Conservation (phyloP, 2,329 filamentous ascomycete genomes). For the Myriosclerotinia scirpicola region DNA sequence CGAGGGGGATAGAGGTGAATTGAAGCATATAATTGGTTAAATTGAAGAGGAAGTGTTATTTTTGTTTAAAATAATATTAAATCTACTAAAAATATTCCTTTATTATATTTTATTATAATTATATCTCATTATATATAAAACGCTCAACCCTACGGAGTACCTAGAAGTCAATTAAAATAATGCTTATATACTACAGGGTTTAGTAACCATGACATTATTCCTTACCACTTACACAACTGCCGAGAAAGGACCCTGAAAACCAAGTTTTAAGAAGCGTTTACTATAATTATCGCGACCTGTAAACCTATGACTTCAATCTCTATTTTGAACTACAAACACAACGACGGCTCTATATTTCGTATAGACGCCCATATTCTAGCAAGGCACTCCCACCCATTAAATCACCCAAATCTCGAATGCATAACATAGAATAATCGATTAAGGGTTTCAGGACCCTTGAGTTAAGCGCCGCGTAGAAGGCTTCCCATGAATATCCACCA, state of each 20-base stretch:
- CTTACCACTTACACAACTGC: neutral
- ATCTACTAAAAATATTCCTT: too few species aligned
- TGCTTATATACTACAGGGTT: too few species aligned
- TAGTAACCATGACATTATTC: too few species aligned
- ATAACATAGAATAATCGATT: neutral
- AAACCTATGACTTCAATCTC: neutral
- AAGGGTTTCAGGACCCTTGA: neutral
- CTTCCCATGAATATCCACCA: conserved; percentile 53
- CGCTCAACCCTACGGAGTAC: too few species aligned
- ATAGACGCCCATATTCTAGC: neutral
- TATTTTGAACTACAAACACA: neutral
- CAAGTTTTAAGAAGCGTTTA: neutral
- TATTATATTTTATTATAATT: too few species aligned
- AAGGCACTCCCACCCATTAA: neutral
- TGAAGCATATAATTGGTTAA: too few species aligned
- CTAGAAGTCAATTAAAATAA: too few species aligned
- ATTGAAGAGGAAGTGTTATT: too few species aligned
- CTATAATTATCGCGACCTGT: neutral
- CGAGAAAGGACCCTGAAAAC: neutral
- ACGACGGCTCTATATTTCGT: neutral
- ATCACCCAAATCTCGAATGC: neutral
- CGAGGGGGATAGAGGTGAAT: too few species aligned
- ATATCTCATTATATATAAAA: too few species aligned
- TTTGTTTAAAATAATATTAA: too few species aligned
- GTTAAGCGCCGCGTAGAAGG: neutral